phyloP scores from a whole-genome alignment of 208 protist species.

The Porcisia deanei region DNA sequence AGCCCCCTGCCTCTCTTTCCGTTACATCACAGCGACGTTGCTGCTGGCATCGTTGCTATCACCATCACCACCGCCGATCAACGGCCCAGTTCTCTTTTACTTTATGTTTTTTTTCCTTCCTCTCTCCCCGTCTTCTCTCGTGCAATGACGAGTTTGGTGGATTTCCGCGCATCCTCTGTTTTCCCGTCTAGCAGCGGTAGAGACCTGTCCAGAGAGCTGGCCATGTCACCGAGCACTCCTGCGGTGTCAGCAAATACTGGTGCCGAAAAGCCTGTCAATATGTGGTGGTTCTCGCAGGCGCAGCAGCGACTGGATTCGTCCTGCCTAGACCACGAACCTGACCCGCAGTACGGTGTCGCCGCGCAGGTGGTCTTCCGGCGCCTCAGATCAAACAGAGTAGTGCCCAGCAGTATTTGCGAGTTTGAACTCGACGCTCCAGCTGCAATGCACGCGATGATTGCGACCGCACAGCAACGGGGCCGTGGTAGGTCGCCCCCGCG shows the following conservation, averaged over 20 bases:
- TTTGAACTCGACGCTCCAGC: constrained; percentile 16
- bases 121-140: neutral
- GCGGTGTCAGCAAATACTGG: neutral
- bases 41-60: neutral
- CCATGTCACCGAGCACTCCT: neutral
- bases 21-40: neutral
- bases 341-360: constrained; percentile 6
- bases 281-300: constrained; percentile 20
- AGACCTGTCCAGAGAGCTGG: too few relatives aligned
- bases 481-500: neutral
- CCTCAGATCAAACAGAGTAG: neutral
- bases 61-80: neutral
- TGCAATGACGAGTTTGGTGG: neutral
- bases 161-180: neutral
- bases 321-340: neutral
- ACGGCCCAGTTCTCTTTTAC: too few relatives aligned
- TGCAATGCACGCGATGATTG: constrained; percentile 1
- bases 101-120: too few relatives aligned
- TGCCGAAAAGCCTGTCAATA: neutral
- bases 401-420: neutral
- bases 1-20: too few relatives aligned
- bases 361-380: constrained; percentile 10
- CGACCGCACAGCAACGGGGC: neutral
- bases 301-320: constrained; percentile 2
- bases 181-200: neutral